Evolutionary conservation across 345 rosid species (phyloP), one percentile per base, ranked within the genome.

Genomic region (Lenwebbia sp.): DNA sequence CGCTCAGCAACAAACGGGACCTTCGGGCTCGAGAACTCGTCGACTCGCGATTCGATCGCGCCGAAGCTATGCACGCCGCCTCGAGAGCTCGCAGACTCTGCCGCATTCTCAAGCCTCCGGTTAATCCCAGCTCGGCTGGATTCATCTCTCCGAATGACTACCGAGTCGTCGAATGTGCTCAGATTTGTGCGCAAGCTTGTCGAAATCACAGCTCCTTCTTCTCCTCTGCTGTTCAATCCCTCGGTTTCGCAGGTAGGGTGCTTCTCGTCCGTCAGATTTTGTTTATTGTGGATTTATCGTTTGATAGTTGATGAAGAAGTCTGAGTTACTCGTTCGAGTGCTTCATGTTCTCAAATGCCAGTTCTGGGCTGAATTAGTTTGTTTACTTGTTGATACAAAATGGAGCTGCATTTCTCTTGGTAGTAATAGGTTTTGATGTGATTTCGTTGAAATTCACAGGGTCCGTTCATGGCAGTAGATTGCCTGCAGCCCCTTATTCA

Each of bases 391-490:
- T 19, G 47, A 37, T 37, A 37, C 47, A 37, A 70, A 10, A 37
- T 1, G 4, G 78, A 70, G 78, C 47, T 33, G 78, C 2, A 37
- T 70, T 70, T 70, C 25, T 70, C 2, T 70, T 37, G 47, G 47
- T 25, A 37, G 81, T 70, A 5, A 19, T 9, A 37, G 81, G 47
- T 19, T 70, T 70, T 37, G 81, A 70, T 37, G 47, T 37, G 1
- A 33, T 70, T 25, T 37, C 4, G 4, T 53, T 54, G 15, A 53
- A 58, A 62, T 85, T 81, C 21, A 47, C 60, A 88, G 90, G 87
- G 40, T 56, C 47, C 6, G 62, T 86, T 86, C 85, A 54, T 83
- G 91, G 89, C 85, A 87, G 84, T 90, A 37, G 54, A 83, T 87
- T 82, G 84, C 49, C 30, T 28, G 78, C 82, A 62, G 74, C 55